A percentile compares a stretch with the other conserved stretches of the same genome.
Conservation (phyloP, 1,284 basidiomycete species). For the Hemileia vastatrix region DNA sequence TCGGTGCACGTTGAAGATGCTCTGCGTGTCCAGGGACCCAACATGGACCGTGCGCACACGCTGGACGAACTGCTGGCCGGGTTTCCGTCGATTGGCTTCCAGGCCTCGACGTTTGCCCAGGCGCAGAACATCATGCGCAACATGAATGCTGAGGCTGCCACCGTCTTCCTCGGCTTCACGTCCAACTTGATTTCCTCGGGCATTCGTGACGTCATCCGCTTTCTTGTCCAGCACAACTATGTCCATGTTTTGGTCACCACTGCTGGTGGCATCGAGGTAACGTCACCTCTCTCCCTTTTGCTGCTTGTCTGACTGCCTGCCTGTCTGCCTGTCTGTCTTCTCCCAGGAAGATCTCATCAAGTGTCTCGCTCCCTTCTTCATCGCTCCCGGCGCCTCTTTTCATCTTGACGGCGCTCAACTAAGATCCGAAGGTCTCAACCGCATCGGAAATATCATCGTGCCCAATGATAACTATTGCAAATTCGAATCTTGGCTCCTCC, state of each 20-base stretch:
- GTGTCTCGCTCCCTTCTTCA: conserved; percentile 41
- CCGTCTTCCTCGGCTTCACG: conserved; percentile 44
- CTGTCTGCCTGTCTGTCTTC: too few species aligned
- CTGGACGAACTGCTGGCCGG: conserved; percentile 63
- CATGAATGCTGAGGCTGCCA: too few species aligned
- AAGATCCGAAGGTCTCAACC: conserved; percentile 40
- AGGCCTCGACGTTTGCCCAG: conserved; percentile 77
- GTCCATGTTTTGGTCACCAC: conserved; percentile 43
- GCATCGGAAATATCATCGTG: conserved; percentile 45
- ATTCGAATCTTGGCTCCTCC: conserved; percentile 46
- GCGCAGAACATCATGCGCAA: too few species aligned
- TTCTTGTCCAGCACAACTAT: conserved; percentile 43
- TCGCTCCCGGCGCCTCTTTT: conserved; percentile 34
- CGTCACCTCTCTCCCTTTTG: too few species aligned
- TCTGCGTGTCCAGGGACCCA: conserved; percentile 71
- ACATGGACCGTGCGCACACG: conserved; percentile 64
- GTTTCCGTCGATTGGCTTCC: conserved; percentile 88
- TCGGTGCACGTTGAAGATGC: conserved; percentile 50
- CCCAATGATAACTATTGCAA: conserved; percentile 46
- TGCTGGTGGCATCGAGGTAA: conserved; percentile 43
- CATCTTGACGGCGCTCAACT: conserved; percentile 37
- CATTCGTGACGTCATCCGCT: conserved; percentile 42
- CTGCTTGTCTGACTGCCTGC: too few species aligned
- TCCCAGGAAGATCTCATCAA: conserved; percentile 46
- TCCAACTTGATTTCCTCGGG: conserved; percentile 45